Base-by-base conservation (phyloP, 805 yeast species). In the Wickerhamiella bombiphila region DNA sequence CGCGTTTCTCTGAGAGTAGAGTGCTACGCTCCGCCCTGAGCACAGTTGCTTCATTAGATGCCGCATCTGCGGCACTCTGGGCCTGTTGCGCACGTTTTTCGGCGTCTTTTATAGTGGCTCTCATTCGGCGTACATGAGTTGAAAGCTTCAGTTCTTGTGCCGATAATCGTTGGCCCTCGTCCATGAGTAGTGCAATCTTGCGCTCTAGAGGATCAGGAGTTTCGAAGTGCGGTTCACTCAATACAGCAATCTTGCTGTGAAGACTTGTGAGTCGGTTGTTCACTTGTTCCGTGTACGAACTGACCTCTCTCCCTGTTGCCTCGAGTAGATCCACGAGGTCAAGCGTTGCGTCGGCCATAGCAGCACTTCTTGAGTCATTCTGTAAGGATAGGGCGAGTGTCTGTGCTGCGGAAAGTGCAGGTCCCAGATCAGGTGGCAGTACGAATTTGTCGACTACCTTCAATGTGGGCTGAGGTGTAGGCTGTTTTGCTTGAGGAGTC, bases 41-140 rank as follows among this genome's bases (percentile, higher is more conserved):
- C 4, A 43, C 39, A 6, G 54, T 36, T 5, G 36, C 20, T 28
- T 41, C 43, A n/a, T 22, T 20, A 5, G 13, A n/a, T 9, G 13
- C 18, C 13, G 11, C 35, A 17, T 34, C 41, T 14, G 24, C 26
- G 1, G 29, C 16, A 1, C 17, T 17, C 3, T 5, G 16, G 14
- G 29, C 29, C 29, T 22, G 21, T 2, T 38, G 32, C 9, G 33
- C 59, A 3, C 44, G 44, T 21, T 50, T 42, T 16, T 63, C 56
- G 2, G 57, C 55, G 14, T 65, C 71, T 15, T 56, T 55, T 36
- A 71, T 69, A 26, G 63, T 65, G 16, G 65, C 58, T 30, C 73
- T 71, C 40, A 85, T 56, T 44, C 67, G 65, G 43, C 80, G 80
- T 35, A 86, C 72, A 0, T 75, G 64, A 29, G 74, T 80, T 46